Base-by-base conservation (phyloP, 306 rosid genomes). In the Prunus campanulata region DNA sequence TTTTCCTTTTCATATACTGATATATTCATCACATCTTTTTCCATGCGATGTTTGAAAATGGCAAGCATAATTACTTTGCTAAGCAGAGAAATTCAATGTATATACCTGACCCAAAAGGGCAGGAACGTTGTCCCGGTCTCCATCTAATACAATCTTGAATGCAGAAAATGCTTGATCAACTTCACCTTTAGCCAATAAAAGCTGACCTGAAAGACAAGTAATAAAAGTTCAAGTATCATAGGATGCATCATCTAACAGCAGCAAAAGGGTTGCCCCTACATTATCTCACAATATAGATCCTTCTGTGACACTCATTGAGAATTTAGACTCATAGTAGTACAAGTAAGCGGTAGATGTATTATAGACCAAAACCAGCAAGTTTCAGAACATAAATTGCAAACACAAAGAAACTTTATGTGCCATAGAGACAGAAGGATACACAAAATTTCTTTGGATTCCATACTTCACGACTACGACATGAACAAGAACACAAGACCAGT, bases 21-120 rank as follows among this genome's bases (percentile, higher is more conserved):
- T 48, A 48, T 22, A 54, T 55, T 47, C 65, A 59, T 55, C 62
- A 49, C 55, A 72, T 57, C n/a, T 57, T 70, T 29, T 9, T 22
- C 56, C 20, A 47, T 49, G 42, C 32, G 47, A 48, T 66, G 22
- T 22, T 14, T 14, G 5, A 42, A 35, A 60, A 29, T 8, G 47
- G 46, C 10, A 32, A 72, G 52, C 51, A 47, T n/a, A 65, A 68
- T 62, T 62, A 63, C 64, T 60, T 54, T 68, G 46, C 51, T 49
- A 55, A 29, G 77, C 48, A 78, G 71, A 77, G 77, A 51, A 54
- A 27, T 24, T 48, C 51, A 18, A 19, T 47, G 20, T 15, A 48
- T 52, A 73, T 85, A 95, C 98, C 93, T 90, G 98, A 77, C 99
- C 99, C 83, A 91, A 81, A 81, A 96, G 98, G 74, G 99, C 97